These are phyloP conservation scores for thale cress (Arabidopsis thaliana) DNA, from an alignment of 345 rosid species.

Conservation along the genomic window DNA sequence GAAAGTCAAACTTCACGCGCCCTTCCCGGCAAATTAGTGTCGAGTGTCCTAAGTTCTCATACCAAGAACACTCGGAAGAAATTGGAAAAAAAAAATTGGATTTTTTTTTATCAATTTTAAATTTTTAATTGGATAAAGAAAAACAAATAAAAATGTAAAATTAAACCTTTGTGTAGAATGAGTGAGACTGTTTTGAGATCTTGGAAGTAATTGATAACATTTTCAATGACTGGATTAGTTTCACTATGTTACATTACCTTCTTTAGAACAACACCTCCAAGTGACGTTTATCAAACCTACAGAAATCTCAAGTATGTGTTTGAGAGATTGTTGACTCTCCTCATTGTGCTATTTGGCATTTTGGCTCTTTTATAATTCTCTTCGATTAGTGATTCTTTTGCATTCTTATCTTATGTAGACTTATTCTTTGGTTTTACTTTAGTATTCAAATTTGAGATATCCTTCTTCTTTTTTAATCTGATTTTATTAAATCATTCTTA, in stretches of 20 bases:
- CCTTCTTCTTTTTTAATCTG: neutral
- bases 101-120: no score
- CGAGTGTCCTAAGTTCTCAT: neutral
- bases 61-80: neutral
- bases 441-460: neutral
- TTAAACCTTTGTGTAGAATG: neutral
- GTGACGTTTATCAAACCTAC: neutral
- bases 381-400: neutral
- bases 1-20: slow-evolving; percentile 27
- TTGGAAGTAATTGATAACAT: neutral
- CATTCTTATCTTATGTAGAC: neutral
- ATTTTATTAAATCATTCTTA: neutral
- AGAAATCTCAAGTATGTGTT: neutral
- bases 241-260: neutral
- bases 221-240: neutral
- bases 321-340: neutral
- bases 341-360: neutral
- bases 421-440: neutral
- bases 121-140: neutral
- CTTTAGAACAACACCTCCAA: neutral
- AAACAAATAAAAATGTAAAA: neutral
- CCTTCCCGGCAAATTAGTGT: slow-evolving; percentile 29
- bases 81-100: no score
- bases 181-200: neutral
- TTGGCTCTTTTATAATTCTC: neutral